Conservation (phyloP, 2,329 filamentous ascomycete genomes). For the Mycosphaerella sp. region DNA sequence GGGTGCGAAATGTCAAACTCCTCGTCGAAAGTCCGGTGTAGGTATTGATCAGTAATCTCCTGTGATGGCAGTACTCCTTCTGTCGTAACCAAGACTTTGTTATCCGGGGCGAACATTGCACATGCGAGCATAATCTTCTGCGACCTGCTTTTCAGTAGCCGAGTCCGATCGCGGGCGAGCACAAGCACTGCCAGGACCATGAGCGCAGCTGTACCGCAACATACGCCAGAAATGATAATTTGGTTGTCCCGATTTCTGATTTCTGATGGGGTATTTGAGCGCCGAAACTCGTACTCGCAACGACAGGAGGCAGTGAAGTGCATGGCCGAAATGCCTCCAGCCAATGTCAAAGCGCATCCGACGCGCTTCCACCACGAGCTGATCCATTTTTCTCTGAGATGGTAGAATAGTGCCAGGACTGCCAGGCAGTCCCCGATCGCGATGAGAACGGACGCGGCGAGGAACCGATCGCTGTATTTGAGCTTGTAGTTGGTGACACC, state of each 20-base stretch:
- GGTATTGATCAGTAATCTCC: conserved; percentile 72
- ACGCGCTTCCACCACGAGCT: conserved; percentile 70
- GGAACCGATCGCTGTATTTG: conserved; percentile 52
- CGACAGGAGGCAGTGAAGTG: conserved; percentile 74
- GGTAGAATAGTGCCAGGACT: conserved; percentile 70
- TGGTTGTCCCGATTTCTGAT: conserved; percentile 54
- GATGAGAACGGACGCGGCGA: conserved; percentile 64
- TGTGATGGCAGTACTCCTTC: conserved; percentile 63
- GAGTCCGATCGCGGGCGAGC: conserved; percentile 35
- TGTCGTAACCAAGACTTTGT: conserved; percentile 61
- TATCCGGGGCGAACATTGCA: conserved; percentile 61
- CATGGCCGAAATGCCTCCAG: conserved; percentile 77
- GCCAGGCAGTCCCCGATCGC: conserved; percentile 64
- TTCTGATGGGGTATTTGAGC: conserved; percentile 37
- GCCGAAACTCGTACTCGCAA: conserved; percentile 58
- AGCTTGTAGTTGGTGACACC: conserved; percentile 72
- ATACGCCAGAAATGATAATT: conserved; percentile 64
- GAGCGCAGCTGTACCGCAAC: conserved; percentile 42
- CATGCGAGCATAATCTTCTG: conserved; percentile 51
- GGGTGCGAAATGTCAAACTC: conserved; percentile 70
- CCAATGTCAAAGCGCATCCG: conserved; percentile 60
- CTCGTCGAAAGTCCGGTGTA: conserved; percentile 60
- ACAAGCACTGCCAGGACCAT: conserved; percentile 34
- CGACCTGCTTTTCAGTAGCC: conserved; percentile 39
- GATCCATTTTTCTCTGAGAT: conserved; percentile 68